Percentiles rank a stretch among this genome's conserved stretches.
These are phyloP conservation scores for Talaromyces islandicus DNA, from an alignment of 2,329 filamentous ascomycete species.

Conservation along the genomic window DNA sequence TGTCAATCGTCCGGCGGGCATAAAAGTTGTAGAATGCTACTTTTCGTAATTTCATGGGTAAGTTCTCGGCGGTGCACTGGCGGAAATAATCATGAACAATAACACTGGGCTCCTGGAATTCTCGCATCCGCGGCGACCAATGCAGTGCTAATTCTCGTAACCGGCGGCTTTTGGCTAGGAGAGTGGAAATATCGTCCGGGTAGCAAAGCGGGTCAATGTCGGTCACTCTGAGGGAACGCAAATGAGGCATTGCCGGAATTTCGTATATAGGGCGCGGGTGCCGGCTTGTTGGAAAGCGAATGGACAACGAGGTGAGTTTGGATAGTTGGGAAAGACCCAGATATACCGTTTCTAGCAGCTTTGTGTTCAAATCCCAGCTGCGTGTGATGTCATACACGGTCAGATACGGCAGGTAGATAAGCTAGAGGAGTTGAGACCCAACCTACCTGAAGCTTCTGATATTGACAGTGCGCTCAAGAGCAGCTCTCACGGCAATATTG, in stretches of 20 bases:
- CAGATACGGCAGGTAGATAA: not conserved
- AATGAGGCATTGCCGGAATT: conserved; percentile 52
- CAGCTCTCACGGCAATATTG: conserved; percentile 54
- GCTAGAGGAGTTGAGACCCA: not conserved
- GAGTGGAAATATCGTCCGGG: conserved; percentile 55
- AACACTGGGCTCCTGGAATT: conserved; percentile 52
- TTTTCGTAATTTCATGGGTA: conserved; percentile 44
- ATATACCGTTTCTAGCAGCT: conserved; percentile 55
- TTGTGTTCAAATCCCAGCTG: conserved; percentile 57
- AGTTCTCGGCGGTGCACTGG: conserved; percentile 44
- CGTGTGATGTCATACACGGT: not conserved
- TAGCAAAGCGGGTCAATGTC: conserved; percentile 61
- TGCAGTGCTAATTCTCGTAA: conserved; percentile 52
- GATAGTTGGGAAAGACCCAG: conserved; percentile 47
- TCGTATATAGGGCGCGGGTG: conserved; percentile 52
- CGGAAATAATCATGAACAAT: conserved; percentile 52
- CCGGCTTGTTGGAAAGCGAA: conserved; percentile 52
- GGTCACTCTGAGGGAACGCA: conserved; percentile 49
- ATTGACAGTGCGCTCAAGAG: conserved; percentile 53
- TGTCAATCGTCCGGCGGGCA: conserved; percentile 44
- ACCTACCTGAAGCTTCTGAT: conserved; percentile 47
- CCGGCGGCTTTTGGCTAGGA: conserved; percentile 49
- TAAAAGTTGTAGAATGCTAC: conserved; percentile 55
- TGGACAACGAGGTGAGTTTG: conserved; percentile 47
- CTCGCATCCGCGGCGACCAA: conserved; percentile 58